phyloP scores from a whole-genome alignment of 2,329 filamentous ascomycete species.

The Cercospora berteroae region DNA sequence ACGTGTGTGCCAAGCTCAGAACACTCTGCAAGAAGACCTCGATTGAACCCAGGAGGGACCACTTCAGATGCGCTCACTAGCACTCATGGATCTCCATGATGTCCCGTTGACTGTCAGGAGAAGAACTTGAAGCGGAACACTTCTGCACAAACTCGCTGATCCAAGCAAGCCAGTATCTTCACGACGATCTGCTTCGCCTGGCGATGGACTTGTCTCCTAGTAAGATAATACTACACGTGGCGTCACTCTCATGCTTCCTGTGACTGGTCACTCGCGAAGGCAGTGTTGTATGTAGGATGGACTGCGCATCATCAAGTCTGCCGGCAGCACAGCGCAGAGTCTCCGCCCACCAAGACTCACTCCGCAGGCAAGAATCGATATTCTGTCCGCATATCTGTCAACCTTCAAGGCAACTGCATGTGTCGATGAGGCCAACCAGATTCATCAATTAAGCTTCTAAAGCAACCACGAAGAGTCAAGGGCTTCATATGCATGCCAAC shows the following conservation, averaged over 20 bases:
- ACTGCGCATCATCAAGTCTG: background rate
- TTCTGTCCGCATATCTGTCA: background rate
- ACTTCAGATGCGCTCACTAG: background rate
- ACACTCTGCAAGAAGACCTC: background rate
- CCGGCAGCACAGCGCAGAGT: background rate
- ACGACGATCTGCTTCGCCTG: background rate
- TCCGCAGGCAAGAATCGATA: background rate
- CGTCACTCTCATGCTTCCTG: background rate
- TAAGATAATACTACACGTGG: background rate
- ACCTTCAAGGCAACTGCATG: background rate
- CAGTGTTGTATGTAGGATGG: background rate
- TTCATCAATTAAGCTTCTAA: background rate
- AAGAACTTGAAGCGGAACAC: background rate
- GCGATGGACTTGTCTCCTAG: background rate
- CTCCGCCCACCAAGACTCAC: background rate
- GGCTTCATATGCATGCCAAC: background rate
- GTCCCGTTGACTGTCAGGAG: background rate
- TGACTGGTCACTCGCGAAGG: background rate
- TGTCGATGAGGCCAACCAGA: background rate
- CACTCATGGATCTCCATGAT: background rate
- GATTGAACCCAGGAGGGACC: background rate
- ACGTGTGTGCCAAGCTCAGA: background rate
- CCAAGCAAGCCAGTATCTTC: background rate
- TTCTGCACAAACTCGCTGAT: background rate
- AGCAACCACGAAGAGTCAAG: background rate